Evolutionary conservation across 305 asterid genomes (phyloP), one percentile per base, ranked within the genome.

Genomic region (Rubia tinctorum): DNA sequence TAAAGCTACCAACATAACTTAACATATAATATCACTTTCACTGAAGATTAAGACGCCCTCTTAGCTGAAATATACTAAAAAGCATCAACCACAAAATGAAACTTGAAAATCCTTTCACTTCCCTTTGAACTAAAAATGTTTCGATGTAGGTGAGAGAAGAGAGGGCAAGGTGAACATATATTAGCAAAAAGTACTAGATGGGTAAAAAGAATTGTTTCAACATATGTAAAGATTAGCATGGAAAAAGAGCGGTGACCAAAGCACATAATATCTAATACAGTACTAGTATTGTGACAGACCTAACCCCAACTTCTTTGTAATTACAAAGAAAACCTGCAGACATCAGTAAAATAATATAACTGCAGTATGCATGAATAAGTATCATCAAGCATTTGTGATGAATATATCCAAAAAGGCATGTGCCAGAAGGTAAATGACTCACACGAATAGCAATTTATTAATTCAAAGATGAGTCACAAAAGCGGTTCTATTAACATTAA

Each of bases 321-420:
- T 8, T 59, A 22, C 15, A 59, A 23, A 59, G 65, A 59, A 59
- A 30, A 37, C 5, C 69, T 65, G 43, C 49, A 17, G 47, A 65
- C 23, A 66, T 66, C 42, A 30, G 30, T 40, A 66, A 66, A 66
- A 2, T 7, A 68, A 47, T 11, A 22, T 56, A 67, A 12, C 59
- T 22, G 40, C 71, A 44, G 8, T 66, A 22, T 14, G 34, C 42
- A 69, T 61, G 45, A 44, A 27, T 14, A 25, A 30, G 27, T 65
- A 39, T 67, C 71, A 70, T 61, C 72, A 58, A 71, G 69, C 66
- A 79, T 77, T 82, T 75, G 76, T 76, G 67, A 80, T 34, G 66
- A 77, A 69, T 71, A 80, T 69, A 73, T 51, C 58, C 59, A 69
- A 63, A 23, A 82, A 78, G 78, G 68, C 73, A 73, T 65, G 74